These are phyloP conservation scores for Astragalus glycyphyllos DNA, from an alignment of 306 rosid genomes.

Conservation along the genomic window DNA sequence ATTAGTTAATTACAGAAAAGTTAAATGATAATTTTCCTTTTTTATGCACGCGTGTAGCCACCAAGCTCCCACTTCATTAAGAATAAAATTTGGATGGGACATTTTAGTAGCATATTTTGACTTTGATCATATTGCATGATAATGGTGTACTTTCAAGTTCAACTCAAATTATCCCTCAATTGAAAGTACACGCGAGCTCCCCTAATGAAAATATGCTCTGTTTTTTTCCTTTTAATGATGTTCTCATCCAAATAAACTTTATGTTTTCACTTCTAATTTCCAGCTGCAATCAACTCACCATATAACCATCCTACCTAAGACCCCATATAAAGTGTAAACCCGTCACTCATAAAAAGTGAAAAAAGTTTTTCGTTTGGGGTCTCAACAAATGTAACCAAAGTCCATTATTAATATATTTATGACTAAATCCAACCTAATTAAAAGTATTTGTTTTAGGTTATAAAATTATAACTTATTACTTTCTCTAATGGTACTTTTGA, in stretches of 20 bases:
- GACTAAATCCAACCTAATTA: too few species aligned
- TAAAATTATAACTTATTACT: too few species aligned
- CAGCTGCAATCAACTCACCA: neutral
- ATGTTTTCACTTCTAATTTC: neutral
- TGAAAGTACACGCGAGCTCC: slow-evolving; percentile 19
- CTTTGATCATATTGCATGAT: slow-evolving; percentile 7
- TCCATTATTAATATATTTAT: too few species aligned
- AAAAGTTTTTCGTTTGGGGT: neutral
- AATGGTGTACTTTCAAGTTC: slow-evolving; percentile 25
- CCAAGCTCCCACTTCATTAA: slow-evolving; percentile 48
- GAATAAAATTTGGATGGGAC: slow-evolving; percentile 47
- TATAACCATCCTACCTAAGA: neutral
- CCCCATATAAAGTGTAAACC: neutral
- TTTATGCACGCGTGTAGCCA: slow-evolving; percentile 43
- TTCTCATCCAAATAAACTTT: neutral
- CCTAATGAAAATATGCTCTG: slow-evolving; percentile 5
- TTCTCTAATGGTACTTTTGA: too few species aligned
- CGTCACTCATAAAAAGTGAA: too few species aligned
- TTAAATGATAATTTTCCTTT: slow-evolving; percentile 14
- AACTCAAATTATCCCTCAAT: neutral
- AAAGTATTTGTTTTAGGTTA: too few species aligned
- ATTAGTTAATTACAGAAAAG: slow-evolving; percentile 28
- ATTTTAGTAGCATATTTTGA: slow-evolving; percentile 39
- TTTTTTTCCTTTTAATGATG: neutral
- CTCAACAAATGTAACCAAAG: neutral